Percentiles rank a stretch among this genome's conserved stretches.
These are phyloP conservation scores for Quercus variabilis DNA, from an alignment of 306 rosid species.

Conservation along the genomic window DNA sequence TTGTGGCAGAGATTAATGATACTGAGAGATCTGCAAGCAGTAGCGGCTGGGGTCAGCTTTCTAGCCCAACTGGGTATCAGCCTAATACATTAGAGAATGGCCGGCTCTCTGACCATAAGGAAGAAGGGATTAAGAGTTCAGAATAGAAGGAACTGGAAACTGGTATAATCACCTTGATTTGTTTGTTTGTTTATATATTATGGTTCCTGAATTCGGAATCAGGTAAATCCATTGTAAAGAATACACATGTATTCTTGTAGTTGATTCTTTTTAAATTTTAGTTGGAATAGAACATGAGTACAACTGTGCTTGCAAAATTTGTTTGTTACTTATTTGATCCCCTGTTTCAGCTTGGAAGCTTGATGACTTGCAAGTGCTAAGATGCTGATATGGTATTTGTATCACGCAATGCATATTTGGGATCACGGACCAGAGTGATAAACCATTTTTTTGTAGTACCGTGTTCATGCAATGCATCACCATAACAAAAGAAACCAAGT, in stretches of 20 bases:
- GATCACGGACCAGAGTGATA: too few relatives aligned
- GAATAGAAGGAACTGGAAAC: not conserved
- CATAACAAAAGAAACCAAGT: too few relatives aligned
- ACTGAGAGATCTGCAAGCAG: slow-evolving; percentile 62
- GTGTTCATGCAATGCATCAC: too few relatives aligned
- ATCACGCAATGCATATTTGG: too few relatives aligned
- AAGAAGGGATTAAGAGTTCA: slow-evolving; percentile 24
- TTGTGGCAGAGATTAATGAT: slow-evolving; percentile 62
- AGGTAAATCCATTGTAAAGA: slow-evolving; percentile 34
- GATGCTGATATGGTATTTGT: not conserved
- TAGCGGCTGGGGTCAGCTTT: slow-evolving; percentile 50
- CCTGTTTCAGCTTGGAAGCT: too few relatives aligned
- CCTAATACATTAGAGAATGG: slow-evolving; percentile 34
- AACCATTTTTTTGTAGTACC: too few relatives aligned
- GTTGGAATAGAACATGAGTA: not conserved
- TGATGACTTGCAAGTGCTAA: not conserved
- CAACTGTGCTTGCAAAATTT: not conserved
- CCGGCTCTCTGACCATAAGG: slow-evolving; percentile 26
- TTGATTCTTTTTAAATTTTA: slow-evolving; percentile 24
- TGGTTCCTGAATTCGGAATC: slow-evolving; percentile 13
- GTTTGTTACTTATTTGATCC: not conserved
- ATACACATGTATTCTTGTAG: slow-evolving; percentile 24
- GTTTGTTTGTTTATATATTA: slow-evolving; percentile 23
- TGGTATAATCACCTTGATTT: slow-evolving; percentile 17
- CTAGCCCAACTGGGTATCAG: slow-evolving; percentile 59